Base-by-base conservation (phyloP, 495 filamentous ascomycete species). In the Lindgomyces ingoldianus region DNA sequence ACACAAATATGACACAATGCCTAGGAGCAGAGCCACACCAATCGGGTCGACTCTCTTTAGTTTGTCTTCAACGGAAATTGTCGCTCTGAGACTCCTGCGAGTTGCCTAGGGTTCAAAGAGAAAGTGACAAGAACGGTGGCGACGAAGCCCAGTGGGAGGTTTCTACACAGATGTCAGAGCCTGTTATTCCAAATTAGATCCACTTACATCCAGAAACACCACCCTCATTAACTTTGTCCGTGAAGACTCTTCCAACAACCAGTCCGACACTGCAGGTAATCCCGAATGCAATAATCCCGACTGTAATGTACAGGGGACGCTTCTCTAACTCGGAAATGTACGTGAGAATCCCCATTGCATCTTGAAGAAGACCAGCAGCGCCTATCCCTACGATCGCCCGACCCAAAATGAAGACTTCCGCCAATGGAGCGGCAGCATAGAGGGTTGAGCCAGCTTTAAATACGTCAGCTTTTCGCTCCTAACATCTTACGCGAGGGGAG, bases 171-270 rank as follows among this genome's bases (percentile, higher is more conserved):
- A 47, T 8, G 4, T 18, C 6, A 18, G 6, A 47, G 44, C 6
- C 8, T 4, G 44, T 47, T 4, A 22, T 14, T 39, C 6, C 33
- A 39, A 39, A 14, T 6, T 39, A 14, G 33, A 39, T 42, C 14
- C 44, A 47, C n/a, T 18, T 47, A 47, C 44, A 47, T 47, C 44
- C 44, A 47, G 18, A 47, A 47, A 18, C 44, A 47, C 44, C 44
- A 47, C 18, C 44, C 6, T n/a, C 44, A 47, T 8, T 4, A 18
- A 22, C 6, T 18, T 22, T 47, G 6, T 47, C 16, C 4, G 44
- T 47, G 6, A 47, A 47, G 8, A 8, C 44, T n/a, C 44, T n/a
- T 47, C 44, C 44, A 18, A 47, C 4, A n/a, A 47, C 44, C 6
- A 14, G 33, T 14, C 33, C 33, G 6, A 39, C 14, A 39, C 33